A percentile compares a stretch with the other conserved stretches of the same genome.
These are phyloP conservation scores for Aegilops tauschii DNA, from an alignment of 176 grass and related monocot species.

Conservation along the genomic window DNA sequence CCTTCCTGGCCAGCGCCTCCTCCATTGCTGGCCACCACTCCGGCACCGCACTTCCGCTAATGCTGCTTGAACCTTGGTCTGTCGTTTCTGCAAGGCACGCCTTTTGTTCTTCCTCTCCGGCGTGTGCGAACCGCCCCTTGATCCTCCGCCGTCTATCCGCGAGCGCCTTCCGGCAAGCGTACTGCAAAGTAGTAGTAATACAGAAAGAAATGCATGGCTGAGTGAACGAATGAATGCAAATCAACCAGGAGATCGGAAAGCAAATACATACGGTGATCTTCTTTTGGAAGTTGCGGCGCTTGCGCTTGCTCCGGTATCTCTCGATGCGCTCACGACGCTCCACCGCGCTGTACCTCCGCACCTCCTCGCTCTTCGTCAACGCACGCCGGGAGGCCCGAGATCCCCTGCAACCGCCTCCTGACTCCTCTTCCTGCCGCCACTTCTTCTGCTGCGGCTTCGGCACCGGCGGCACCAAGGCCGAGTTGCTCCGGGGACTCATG, in stretches of 20 bases:
- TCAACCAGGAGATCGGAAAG: not conserved
- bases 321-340: constrained; percentile 77
- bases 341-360: constrained; percentile 42
- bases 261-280: constrained; percentile 65
- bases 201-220: not conserved
- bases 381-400: not conserved
- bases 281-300: constrained; percentile 80
- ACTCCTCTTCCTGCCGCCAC: not conserved
- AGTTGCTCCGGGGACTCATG: not conserved
- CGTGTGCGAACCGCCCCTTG: constrained; percentile 65
- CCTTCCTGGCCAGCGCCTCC: constrained; percentile 29
- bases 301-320: constrained; percentile 80
- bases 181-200: constrained; percentile 28
- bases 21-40: constrained; percentile 56
- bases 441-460: not conserved
- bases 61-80: not conserved
- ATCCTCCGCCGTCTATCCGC: constrained; percentile 72
- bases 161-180: constrained; percentile 68
- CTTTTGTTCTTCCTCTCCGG: constrained; percentile 14
- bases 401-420: not conserved
- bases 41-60: not conserved
- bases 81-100: not conserved
- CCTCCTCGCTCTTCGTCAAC: not conserved
- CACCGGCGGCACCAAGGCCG: not conserved
- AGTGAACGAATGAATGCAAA: not conserved